Percentiles rank a stretch among this genome's conserved stretches.
Conservation (phyloP, 306 rosid species). For the Neltuma alba region DNA sequence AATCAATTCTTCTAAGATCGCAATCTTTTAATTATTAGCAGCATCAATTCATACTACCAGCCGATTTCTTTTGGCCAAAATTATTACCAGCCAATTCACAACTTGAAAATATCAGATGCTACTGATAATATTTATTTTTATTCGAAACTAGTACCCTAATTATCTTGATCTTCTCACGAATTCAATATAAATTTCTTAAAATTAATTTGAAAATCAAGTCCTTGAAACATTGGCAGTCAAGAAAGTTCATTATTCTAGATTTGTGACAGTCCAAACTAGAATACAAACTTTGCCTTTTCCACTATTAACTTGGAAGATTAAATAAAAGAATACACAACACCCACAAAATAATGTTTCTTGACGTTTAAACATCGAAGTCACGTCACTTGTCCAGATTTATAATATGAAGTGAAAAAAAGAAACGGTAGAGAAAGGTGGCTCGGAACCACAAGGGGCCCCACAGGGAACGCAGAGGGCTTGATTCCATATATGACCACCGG, state of each 20-base stretch:
- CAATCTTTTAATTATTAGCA: no score
- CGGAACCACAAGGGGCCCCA: slow-evolving; percentile 37
- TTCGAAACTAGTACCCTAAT: background rate
- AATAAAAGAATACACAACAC: background rate
- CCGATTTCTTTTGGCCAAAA: background rate
- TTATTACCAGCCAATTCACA: background rate
- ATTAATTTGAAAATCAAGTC: background rate
- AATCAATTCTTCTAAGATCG: background rate
- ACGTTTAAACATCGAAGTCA: background rate
- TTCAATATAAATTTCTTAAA: background rate
- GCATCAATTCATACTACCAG: background rate
- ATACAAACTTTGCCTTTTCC: background rate
- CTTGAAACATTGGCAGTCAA: background rate
- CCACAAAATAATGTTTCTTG: background rate
- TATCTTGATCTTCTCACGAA: background rate
- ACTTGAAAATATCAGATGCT: background rate
- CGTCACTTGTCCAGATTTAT: background rate
- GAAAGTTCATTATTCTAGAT: background rate
- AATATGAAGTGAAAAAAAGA: background rate
- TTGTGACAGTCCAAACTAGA: background rate
- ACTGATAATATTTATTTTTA: background rate
- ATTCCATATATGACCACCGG: background rate
- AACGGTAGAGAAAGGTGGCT: slow-evolving; percentile 13
- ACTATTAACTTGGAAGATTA: background rate
- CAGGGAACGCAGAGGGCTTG: background rate